These are phyloP conservation scores for Actinidia arguta DNA, from an alignment of 179 eudicot genomes.

Conservation along the genomic window DNA sequence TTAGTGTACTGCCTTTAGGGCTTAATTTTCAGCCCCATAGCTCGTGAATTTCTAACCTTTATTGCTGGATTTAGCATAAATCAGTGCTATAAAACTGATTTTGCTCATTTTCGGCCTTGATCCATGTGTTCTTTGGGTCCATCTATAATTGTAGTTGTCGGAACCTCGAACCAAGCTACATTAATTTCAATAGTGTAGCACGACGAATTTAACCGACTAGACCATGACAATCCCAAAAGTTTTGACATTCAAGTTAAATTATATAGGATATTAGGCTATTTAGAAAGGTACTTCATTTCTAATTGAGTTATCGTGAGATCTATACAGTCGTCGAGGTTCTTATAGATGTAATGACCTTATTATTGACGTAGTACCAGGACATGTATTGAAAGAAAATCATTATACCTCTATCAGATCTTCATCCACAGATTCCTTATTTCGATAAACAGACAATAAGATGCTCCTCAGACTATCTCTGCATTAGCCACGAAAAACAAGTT, in stretches of 20 bases:
- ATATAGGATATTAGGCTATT: background rate
- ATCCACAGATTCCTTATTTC: slow-evolving; percentile 83
- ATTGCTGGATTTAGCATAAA: no score
- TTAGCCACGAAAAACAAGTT: background rate
- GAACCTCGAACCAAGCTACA: no score
- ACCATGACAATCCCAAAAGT: background rate
- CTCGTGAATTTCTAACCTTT: no score
- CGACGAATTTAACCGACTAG: background rate
- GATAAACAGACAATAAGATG: slow-evolving; percentile 75
- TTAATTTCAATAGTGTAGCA: background rate
- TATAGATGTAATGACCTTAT: background rate
- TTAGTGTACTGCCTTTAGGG: no score
- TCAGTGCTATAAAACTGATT: no score
- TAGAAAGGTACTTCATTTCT: background rate
- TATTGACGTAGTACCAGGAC: slow-evolving; percentile 1
- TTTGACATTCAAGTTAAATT: background rate
- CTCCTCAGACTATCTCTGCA: slow-evolving; percentile 73
- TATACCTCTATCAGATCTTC: slow-evolving; percentile 89
- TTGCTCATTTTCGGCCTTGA: no score
- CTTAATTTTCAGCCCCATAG: no score
- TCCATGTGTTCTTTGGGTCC: no score
- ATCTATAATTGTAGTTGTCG: no score
- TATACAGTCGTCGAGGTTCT: background rate
- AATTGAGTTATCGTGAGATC: background rate
- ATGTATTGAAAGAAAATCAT: background rate